Percentiles rank a stretch among this genome's conserved stretches.
phyloP scores from a whole-genome alignment of 1,139 yeast species.

The Yamadazyma atlantica region DNA sequence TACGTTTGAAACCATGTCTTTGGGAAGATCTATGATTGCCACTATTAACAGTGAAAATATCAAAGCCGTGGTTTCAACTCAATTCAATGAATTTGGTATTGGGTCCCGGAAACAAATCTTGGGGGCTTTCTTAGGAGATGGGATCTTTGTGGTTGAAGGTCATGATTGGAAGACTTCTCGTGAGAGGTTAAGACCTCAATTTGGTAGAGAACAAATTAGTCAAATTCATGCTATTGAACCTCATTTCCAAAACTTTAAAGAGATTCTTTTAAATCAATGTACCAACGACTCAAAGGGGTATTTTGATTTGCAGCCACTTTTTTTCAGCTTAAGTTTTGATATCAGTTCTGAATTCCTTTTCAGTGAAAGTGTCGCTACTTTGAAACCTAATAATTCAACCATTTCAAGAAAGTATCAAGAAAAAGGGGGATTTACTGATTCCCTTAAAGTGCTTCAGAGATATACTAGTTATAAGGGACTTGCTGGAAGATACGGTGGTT shows the following conservation, averaged over 20 bases:
- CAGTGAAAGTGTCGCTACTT: slow-evolving; percentile 41
- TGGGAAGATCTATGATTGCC: slow-evolving; percentile 17
- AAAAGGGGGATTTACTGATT: slow-evolving; percentile 25
- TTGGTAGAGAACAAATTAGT: slow-evolving; percentile 51
- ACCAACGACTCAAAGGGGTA: slow-evolving; percentile 18
- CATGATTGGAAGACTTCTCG: slow-evolving; percentile 57
- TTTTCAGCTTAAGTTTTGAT: slow-evolving; percentile 43
- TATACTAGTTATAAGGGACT: slow-evolving; percentile 27
- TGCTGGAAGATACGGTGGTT: slow-evolving; percentile 28
- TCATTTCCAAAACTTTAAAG: slow-evolving; percentile 39
- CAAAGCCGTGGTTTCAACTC: slow-evolving; percentile 37
- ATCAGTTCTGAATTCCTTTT: slow-evolving; percentile 49
- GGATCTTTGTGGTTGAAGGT: slow-evolving; percentile 56
- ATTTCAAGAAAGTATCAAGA: neutral
- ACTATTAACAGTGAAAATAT: slow-evolving; percentile 39
- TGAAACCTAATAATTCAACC: slow-evolving; percentile 17
- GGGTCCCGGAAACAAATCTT: slow-evolving; percentile 46
- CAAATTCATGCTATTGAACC: slow-evolving; percentile 47
- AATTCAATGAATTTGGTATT: slow-evolving; percentile 49
- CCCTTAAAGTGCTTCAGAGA: slow-evolving; percentile 31
- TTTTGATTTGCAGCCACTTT: slow-evolving; percentile 36
- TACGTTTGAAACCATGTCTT: slow-evolving; percentile 21
- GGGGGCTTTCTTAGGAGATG: slow-evolving; percentile 49
- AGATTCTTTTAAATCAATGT: slow-evolving; percentile 19
- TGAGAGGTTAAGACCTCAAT: slow-evolving; percentile 57